phyloP scores from a whole-genome alignment of 140 eudicot genomes.

The Anethum foeniculum region DNA sequence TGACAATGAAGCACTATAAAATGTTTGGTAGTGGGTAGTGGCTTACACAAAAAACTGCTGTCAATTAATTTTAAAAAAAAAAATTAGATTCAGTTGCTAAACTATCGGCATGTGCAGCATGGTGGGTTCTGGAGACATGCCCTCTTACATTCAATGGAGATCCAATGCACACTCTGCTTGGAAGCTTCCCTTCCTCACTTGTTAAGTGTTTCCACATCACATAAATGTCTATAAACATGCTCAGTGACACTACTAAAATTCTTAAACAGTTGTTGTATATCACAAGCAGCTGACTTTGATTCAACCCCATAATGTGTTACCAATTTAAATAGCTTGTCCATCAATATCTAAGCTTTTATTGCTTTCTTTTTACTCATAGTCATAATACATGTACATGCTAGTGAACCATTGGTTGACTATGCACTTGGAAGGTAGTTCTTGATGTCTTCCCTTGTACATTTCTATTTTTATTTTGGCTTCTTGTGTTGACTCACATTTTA shows the following conservation, averaged over 20 bases:
- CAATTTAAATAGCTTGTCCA: too few relatives aligned
- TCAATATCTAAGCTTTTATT: too few relatives aligned
- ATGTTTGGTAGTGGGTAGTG: too few relatives aligned
- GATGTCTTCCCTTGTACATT: neutral
- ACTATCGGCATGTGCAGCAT: slow-evolving; percentile 11
- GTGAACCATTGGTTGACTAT: neutral
- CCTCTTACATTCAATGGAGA: neutral
- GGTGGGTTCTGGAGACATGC: neutral
- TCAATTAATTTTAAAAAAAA: too few relatives aligned
- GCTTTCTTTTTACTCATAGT: neutral
- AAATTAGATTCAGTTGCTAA: neutral
- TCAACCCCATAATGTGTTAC: neutral
- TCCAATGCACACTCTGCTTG: neutral
- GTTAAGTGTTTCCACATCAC: neutral
- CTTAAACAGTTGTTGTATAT: too few relatives aligned
- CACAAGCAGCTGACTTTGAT: neutral
- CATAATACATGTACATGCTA: neutral
- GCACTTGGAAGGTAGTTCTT: neutral
- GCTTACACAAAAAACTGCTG: neutral
- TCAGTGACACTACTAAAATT: too few relatives aligned
- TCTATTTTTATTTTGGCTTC: neutral
- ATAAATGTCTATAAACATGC: too few relatives aligned
- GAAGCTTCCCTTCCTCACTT: slow-evolving; percentile 11
- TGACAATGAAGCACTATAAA: too few relatives aligned
- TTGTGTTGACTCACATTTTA: neutral